phyloP scores from a whole-genome alignment of 805 yeast genomes.

The Deakozyma indianensis region DNA sequence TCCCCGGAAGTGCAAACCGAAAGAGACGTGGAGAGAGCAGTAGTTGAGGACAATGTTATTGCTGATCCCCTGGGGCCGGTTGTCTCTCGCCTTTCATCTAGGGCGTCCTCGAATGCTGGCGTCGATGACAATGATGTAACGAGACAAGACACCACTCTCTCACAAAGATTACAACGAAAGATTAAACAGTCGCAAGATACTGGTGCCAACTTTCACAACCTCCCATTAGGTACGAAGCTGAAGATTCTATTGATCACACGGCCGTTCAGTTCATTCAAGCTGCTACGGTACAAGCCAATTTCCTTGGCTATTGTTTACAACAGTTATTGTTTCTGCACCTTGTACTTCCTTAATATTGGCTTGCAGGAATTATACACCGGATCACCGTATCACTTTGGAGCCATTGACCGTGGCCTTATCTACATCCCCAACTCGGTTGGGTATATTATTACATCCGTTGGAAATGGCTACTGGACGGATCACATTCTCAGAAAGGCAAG shows the following conservation, averaged over 20 bases:
- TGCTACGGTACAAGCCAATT: slow-evolving; percentile 64
- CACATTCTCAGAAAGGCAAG: slow-evolving; percentile 37
- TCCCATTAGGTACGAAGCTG: slow-evolving; percentile 4
- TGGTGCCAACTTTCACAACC: background rate
- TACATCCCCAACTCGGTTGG: slow-evolving; percentile 77
- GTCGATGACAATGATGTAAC: background rate
- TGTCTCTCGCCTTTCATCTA: background rate
- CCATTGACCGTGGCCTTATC: slow-evolving; percentile 55
- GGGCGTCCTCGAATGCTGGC: background rate
- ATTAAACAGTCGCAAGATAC: background rate
- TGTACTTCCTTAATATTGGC: slow-evolving; percentile 65
- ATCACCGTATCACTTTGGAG: slow-evolving; percentile 54
- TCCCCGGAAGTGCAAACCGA: background rate
- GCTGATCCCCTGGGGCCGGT: background rate
- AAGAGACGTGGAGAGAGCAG: background rate
- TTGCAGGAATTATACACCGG: slow-evolving; percentile 46
- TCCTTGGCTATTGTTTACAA: slow-evolving; percentile 49
- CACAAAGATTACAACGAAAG: background rate
- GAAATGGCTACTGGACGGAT: slow-evolving; percentile 76
- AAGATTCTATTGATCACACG: slow-evolving; percentile 22
- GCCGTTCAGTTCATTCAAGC: slow-evolving; percentile 48
- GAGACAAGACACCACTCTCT: background rate
- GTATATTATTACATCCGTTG: slow-evolving; percentile 58
- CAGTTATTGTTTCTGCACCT: slow-evolving; percentile 53
- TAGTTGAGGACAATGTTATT: background rate